Base-by-base conservation (phyloP, 345 rosid species). In the Eucalyptus polyanthemos region DNA sequence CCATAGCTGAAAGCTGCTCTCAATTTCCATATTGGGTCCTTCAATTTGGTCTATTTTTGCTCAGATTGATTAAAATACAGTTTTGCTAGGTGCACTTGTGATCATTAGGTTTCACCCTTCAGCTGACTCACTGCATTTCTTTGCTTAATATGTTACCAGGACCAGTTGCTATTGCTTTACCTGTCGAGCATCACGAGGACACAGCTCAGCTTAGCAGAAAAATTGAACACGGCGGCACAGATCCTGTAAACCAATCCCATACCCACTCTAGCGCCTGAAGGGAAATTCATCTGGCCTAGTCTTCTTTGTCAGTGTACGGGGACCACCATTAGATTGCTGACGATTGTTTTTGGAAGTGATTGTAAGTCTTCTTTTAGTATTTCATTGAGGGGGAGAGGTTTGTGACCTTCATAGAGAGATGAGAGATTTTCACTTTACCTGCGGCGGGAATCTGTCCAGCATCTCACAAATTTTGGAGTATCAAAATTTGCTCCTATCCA, bases 151-250 rank as follows among this genome's bases (percentile, higher is more conserved):
- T 90, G 88, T 29, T 86, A 88, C 89, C 94, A 97, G 99, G 99
- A 98, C 90, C 95, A 96, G 80, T 91, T 98, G 90, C 93, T 98
- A 44, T 89, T 98, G 92, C 94, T 98, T 54, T 97, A 97, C 89
- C 93, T 98, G 89, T 95, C 99, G 37, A 96, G 98, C 95, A 94
- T 98, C 92, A 94, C 96, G 19, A 96, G 99, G 92, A 98, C 99
- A 89, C 99, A 96, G 91, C 95, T 97, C 89, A 93, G 97, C 92
- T 88, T 97, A 89, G 99, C 98, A 9, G 98, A 98, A 81, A 98
- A 95, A 94, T 92, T 97, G 92, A 98, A 98, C 93, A 96, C 97
- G 5, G 98, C 99, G 40, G 98, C 99, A 34, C 99, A 98, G 92
- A 91, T 96, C 92, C 93, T 93, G 87, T 96, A 93, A 76, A 21